A percentile compares a stretch with the other conserved stretches of the same genome.
These are phyloP conservation scores for Candida oleophila DNA, from an alignment of 805 yeast species.

Conservation along the genomic window DNA sequence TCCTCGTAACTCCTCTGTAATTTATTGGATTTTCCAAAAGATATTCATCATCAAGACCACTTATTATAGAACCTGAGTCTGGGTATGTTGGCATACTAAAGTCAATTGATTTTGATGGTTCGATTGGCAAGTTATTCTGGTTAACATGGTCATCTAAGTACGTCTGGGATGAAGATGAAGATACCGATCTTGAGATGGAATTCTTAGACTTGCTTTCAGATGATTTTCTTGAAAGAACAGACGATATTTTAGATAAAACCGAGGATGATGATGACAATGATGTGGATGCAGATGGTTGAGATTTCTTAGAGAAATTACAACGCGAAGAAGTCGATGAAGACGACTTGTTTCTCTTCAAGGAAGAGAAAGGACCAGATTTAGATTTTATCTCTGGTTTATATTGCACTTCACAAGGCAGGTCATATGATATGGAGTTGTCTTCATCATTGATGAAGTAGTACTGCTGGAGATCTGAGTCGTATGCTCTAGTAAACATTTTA, in stretches of 20 bases:
- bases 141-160: not conserved
- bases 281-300: not conserved
- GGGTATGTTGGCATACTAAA: not conserved
- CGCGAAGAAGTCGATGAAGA: not conserved
- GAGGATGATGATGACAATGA: not conserved
- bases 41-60: conserved; percentile 28
- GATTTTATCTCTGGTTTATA: conserved; percentile 4
- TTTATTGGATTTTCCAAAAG: conserved; percentile 21
- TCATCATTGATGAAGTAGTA: conserved; percentile 38
- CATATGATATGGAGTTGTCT: conserved; percentile 39
- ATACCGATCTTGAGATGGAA: not conserved
- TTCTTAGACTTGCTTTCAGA: not conserved
- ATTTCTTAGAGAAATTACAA: not conserved
- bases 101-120: not conserved
- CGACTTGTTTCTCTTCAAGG: conserved; percentile 3
- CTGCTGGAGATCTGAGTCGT: conserved; percentile 37
- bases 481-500: conserved; percentile 8
- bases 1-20: conserved; percentile 11
- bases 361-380: not conserved
- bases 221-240: conserved; percentile 3
- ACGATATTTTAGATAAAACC: conserved; percentile 3
- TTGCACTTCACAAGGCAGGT: conserved; percentile 46
- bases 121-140: not conserved
- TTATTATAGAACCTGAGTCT: conserved; percentile 6
- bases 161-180: not conserved